Evolutionary conservation across 768 basidiomycete genomes (phyloP).

Genomic region (Calocera cornea): DNA sequence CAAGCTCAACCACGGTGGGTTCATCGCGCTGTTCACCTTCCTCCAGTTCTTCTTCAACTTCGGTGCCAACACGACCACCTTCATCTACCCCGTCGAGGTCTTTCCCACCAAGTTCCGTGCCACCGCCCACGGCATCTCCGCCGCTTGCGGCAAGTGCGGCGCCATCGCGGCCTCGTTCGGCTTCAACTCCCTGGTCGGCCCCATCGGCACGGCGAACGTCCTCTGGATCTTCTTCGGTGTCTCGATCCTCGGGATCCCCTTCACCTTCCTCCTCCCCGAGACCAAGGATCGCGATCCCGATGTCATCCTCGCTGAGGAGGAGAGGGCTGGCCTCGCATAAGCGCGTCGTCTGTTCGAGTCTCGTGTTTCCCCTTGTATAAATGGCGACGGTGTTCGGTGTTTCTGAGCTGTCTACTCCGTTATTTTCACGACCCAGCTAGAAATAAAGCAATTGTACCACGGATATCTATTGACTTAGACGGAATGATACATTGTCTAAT

Average conservation of each 20-base stretch:
- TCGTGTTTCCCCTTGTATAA: neutral
- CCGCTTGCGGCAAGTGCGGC: constrained; percentile 59
- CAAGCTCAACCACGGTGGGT: constrained; percentile 39
- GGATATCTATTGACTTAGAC: neutral
- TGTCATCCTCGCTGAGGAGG: constrained; percentile 31
- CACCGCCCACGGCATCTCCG: constrained; percentile 60
- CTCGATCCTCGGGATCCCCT: constrained; percentile 12
- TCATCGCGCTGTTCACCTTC: constrained; percentile 60
- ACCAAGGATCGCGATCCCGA: constrained; percentile 41
- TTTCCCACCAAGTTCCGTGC: constrained; percentile 67
- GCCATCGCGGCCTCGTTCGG: constrained; percentile 65
- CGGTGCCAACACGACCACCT: constrained; percentile 68
- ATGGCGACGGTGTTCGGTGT: neutral
- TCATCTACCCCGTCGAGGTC: constrained; percentile 66
- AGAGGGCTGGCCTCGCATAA: neutral
- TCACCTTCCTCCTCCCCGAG: constrained; percentile 39
- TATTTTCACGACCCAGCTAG: too few relatives aligned
- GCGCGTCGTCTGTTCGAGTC: neutral
- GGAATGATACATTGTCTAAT: neutral
- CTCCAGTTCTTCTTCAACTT: constrained; percentile 74
- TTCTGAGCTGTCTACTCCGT: neutral
- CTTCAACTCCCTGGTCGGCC: constrained; percentile 47
- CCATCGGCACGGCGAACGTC: constrained; percentile 50
- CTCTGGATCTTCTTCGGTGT: constrained; percentile 38
- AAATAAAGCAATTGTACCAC: neutral